A percentile compares a stretch with the other conserved stretches of the same genome.
These are phyloP conservation scores for Blastomyces silverae DNA, from an alignment of 2,329 filamentous ascomycete genomes.

Conservation along the genomic window DNA sequence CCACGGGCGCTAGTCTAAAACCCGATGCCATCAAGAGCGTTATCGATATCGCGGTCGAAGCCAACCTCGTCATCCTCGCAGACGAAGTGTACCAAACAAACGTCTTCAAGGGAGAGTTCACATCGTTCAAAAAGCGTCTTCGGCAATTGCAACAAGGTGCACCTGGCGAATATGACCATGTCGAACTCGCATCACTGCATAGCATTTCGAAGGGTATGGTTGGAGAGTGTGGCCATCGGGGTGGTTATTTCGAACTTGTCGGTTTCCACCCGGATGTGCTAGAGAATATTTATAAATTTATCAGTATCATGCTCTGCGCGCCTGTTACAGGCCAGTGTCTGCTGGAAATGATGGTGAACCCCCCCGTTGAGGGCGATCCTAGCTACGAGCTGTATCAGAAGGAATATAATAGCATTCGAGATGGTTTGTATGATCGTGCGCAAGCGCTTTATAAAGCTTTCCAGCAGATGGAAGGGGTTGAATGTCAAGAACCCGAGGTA, in stretches of 20 bases:
- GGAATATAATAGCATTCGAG: constrained; percentile 78
- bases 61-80: constrained; percentile 82
- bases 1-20: constrained; percentile 79
- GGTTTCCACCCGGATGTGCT: constrained; percentile 80
- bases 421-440: constrained; percentile 71
- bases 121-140: constrained; percentile 88
- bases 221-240: constrained; percentile 94
- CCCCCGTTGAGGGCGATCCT: constrained; percentile 72
- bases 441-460: constrained; percentile 85
- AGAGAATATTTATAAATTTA: constrained; percentile 96
- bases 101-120: constrained; percentile 88
- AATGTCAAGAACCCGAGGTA: constrained; percentile 73
- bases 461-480: constrained; percentile 88
- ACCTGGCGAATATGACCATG: constrained; percentile 68
- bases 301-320: constrained; percentile 92
- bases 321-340: constrained; percentile 94
- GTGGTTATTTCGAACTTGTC: constrained; percentile 93
- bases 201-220: constrained; percentile 98
- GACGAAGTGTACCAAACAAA: constrained; percentile 99
- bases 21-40: constrained; percentile 73
- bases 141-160: constrained; percentile 67
- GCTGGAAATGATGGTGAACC: constrained; percentile 97
- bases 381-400: constrained; percentile 75
- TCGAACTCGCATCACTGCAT: constrained; percentile 90
- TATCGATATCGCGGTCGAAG: constrained; percentile 76